Base-by-base conservation (phyloP, 2,329 filamentous ascomycete species). In the Aspergillus sp. region DNA sequence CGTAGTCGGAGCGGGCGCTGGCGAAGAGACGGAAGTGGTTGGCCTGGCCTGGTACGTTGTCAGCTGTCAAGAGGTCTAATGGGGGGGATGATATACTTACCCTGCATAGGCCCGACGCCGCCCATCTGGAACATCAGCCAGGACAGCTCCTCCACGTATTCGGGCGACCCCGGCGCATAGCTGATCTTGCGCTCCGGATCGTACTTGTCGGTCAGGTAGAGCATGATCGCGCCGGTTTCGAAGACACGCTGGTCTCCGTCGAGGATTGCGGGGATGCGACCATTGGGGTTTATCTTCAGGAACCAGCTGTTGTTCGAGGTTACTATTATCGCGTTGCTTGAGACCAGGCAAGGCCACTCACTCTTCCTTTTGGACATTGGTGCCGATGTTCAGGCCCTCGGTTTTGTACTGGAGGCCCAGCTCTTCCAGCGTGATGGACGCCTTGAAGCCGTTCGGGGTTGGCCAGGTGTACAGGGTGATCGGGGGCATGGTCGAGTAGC, bases 231-330 rank as follows among this genome's bases (percentile, higher is more conserved):
- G 5, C 61, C 63, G 29, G 60, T 61, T 39, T 69, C 65, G 40
- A 69, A 69, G 22, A 68, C 50, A 2, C 56, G 50, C 44, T 58
- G 41, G 1, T 46, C 38, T 24, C 52, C 51, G 43, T 69, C 65
- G 19, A 58, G 50, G 26, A 69, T 53, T 12, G 64, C 66, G 12
- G 64, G 66, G 33, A 68, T 67, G 24, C 65, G 60, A 19, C 65
- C 66, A 41, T 68, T 68, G n/a, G 65, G 66, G 36, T 67, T 68
- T 36, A 68, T 65, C 27, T 62, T 55, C 26, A 67, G 40, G 43
- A 60, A 69, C 63, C 63, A 67, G 8, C 50, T 49, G 14, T 26
- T 3, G 7, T 16, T 4, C 3, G 16, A 4, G 15, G 26, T 28
- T 14, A 28, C 14, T 10, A 11, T 28, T 1, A 10, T 15, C 7